These are phyloP conservation scores for Xylaria hypoxylon DNA, from an alignment of 2,329 filamentous ascomycete species.

Conservation along the genomic window DNA sequence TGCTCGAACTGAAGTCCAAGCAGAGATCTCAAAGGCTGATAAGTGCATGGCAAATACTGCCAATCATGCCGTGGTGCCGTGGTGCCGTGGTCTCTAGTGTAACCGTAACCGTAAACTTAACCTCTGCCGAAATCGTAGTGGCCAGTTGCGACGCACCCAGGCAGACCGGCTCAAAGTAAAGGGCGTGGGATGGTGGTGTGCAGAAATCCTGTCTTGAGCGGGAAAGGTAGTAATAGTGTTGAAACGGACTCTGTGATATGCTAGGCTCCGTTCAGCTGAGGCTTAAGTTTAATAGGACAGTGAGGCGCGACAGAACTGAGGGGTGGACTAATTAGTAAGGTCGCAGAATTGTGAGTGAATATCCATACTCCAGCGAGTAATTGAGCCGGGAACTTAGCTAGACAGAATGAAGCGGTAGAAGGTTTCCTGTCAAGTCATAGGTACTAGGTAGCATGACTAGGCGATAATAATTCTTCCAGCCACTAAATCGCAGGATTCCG, in stretches of 20 bases:
- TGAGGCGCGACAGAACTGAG: conserved; percentile 31
- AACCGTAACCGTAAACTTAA: conserved; percentile 22
- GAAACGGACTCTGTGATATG: conserved; percentile 27
- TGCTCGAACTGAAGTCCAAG: conserved; percentile 22
- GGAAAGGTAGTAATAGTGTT: conserved; percentile 8
- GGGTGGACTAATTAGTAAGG: conserved; percentile 31
- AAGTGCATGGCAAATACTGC: conserved; percentile 33
- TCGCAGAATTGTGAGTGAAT: conserved; percentile 2
- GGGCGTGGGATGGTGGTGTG: conserved; percentile 15
- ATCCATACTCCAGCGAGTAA: conserved; percentile 21
- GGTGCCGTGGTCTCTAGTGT: conserved; percentile 28
- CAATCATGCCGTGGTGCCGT: conserved; percentile 26
- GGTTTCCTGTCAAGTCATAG: conserved; percentile 31
- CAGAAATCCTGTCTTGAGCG: conserved; percentile 9
- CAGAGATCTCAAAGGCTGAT: conserved; percentile 21
- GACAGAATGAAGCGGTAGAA: conserved; percentile 32
- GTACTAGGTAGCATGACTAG: conserved; percentile 33
- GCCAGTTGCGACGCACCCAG: conserved; percentile 8
- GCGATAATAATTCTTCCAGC: conserved; percentile 50
- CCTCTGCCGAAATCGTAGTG: conserved; percentile 22
- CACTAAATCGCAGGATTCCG: conserved; percentile 47
- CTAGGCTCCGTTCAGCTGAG: conserved; percentile 36
- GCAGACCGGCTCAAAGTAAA: conserved; percentile 3
- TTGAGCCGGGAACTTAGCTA: conserved; percentile 31
- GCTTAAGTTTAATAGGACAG: conserved; percentile 39